Evolutionary conservation across 208 protist genomes (phyloP).

Genomic region (Wallacemonas sp.): DNA sequence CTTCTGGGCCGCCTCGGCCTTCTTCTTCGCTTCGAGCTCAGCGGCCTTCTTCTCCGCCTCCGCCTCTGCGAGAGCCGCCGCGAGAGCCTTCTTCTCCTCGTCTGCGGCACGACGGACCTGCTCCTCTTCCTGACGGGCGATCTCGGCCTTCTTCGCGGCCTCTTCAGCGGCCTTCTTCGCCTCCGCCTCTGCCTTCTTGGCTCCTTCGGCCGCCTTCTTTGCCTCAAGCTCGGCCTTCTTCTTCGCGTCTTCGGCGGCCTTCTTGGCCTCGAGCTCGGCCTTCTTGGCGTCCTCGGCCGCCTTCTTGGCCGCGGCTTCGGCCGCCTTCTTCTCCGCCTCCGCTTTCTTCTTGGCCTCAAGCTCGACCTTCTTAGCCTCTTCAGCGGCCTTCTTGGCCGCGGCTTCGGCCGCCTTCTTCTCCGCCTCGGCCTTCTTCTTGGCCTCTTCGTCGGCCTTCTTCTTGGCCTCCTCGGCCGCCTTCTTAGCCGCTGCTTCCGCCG

Average conservation of each 20-base stretch:
- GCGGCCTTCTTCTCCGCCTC: neutral
- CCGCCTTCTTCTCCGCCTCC: neutral
- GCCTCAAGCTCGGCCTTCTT: neutral
- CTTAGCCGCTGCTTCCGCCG: neutral
- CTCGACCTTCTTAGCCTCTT: constrained; percentile 4
- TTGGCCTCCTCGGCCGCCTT: neutral
- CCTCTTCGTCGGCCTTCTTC: neutral
- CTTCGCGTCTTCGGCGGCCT: neutral
- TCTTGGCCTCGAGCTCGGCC: neutral
- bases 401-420: neutral
- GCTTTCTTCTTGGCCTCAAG: neutral
- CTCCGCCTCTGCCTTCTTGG: neutral
- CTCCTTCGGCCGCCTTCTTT: neutral
- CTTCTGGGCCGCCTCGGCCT: neutral
- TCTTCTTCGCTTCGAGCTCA: neutral
- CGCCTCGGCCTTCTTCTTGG: neutral
- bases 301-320: constrained; percentile 3
- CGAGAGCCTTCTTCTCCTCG: neutral
- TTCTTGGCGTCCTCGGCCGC: neutral
- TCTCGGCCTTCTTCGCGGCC: neutral
- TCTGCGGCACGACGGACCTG: neutral
- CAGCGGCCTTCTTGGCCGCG: neutral
- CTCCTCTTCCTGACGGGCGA: neutral
- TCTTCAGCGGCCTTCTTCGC: neutral
- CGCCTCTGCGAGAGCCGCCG: neutral